A percentile compares a stretch with the other conserved stretches of the same genome.
Conservation (phyloP, 805 yeast species). For the Kluyveromyces aestuarii region DNA sequence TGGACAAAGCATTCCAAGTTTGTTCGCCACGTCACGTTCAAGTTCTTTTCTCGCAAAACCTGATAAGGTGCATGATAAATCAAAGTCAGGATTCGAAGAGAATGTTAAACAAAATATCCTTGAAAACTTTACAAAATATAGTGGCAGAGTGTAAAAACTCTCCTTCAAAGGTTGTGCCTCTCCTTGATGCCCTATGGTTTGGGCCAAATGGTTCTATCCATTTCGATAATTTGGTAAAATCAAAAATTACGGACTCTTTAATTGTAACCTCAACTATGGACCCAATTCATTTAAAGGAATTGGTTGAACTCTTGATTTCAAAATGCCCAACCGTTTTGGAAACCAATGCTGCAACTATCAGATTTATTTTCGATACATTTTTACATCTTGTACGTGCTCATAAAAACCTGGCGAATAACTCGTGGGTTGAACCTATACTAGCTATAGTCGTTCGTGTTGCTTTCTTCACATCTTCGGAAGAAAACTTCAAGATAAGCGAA, state of each 20-base stretch:
- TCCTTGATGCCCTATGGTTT: constrained; percentile 29
- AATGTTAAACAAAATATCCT: constrained; percentile 57
- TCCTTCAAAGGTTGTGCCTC: constrained; percentile 28
- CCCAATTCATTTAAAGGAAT: constrained; percentile 5
- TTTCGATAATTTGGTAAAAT: constrained; percentile 69
- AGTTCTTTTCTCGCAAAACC: constrained; percentile 47
- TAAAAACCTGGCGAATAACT: constrained; percentile 23
- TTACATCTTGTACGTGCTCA: constrained; percentile 43
- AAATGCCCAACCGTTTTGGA: constrained; percentile 10
- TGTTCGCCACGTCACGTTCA: constrained; percentile 15
- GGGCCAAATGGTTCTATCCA: constrained; percentile 49
- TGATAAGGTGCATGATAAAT: constrained; percentile 64
- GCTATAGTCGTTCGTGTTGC: constrained; percentile 24
- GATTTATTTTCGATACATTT: constrained; percentile 53
- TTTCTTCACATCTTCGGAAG: constrained; percentile 21
- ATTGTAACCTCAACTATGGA: constrained; percentile 17
- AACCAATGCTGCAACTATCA: neutral
- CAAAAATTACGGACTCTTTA: constrained; percentile 50
- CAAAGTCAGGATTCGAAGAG: constrained; percentile 64
- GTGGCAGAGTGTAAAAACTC: constrained; percentile 31
- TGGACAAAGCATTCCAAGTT: constrained; percentile 38
- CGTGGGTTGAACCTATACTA: constrained; percentile 26
- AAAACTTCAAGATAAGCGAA: constrained; percentile 6
- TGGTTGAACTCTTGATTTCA: constrained; percentile 14
- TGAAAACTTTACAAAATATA: constrained; percentile 38